phyloP scores from a whole-genome alignment of 2,329 filamentous ascomycete genomes.

The Aureobasidium sp. region DNA sequence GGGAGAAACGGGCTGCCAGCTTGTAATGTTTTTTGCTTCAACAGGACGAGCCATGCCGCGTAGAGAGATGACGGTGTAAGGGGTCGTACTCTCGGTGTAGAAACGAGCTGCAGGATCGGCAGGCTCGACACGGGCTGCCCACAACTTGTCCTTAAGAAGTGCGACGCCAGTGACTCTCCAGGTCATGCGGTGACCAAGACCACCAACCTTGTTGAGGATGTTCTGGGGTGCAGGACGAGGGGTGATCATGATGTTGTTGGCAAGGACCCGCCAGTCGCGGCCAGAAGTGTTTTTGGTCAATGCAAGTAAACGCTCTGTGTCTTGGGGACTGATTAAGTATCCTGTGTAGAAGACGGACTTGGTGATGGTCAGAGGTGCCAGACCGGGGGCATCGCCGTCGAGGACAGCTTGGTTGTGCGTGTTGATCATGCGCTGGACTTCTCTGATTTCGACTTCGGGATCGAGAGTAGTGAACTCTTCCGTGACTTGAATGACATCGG shows the following conservation, averaged over 20 bases:
- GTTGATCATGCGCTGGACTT: conserved; percentile 85
- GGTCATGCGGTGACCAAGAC: conserved; percentile 71
- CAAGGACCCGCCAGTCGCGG: conserved; percentile 67
- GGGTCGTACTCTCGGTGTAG: conserved; percentile 72
- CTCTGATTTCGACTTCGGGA: conserved; percentile 69
- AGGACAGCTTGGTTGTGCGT: conserved; percentile 64
- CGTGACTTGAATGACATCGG: conserved; percentile 80
- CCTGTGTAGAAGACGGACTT: conserved; percentile 74
- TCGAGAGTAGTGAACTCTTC: conserved; percentile 69
- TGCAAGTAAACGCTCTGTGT: conserved; percentile 64
- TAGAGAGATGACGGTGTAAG: conserved; percentile 76
- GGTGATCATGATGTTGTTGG: conserved; percentile 86
- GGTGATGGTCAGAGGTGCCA: conserved; percentile 61
- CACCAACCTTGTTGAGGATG: conserved; percentile 77
- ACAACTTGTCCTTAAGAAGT: conserved; percentile 70
- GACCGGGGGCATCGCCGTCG: conserved; percentile 38
- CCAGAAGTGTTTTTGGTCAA: conserved; percentile 53
- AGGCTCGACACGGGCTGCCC: conserved; percentile 76
- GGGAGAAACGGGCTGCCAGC: conserved; percentile 67
- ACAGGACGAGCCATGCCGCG: conserved; percentile 67
- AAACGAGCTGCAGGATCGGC: conserved; percentile 59
- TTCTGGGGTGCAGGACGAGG: conserved; percentile 64
- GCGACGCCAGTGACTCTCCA: conserved; percentile 79
- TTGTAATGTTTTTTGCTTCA: conserved; percentile 66
- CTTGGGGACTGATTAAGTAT: conserved; percentile 69